A percentile compares a stretch with the other conserved stretches of the same genome.
Evolutionary conservation across 495 filamentous ascomycete species (phyloP).

Genomic region (Filosporella fistucella): DNA sequence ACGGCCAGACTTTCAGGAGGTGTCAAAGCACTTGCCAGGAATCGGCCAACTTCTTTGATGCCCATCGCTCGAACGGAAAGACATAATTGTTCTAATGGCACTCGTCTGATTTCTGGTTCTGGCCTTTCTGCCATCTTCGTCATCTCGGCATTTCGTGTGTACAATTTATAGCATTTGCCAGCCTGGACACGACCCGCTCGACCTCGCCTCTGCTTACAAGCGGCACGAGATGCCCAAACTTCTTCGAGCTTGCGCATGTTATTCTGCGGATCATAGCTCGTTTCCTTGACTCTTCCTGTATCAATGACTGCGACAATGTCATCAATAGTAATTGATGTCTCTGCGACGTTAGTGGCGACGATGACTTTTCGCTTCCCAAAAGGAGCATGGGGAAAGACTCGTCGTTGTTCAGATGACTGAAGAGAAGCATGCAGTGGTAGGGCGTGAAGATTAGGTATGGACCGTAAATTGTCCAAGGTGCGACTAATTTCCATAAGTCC

Average conservation of each 20-base stretch:
- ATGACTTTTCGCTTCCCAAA: slow-evolving; percentile 84
- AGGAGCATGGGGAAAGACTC: slow-evolving; percentile 76
- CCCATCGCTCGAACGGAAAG: slow-evolving; percentile 94
- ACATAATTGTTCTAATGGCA: slow-evolving; percentile 91
- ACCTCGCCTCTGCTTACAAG: slow-evolving; percentile 94
- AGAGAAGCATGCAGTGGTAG: slow-evolving; percentile 92
- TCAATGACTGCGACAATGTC: slow-evolving; percentile 97
- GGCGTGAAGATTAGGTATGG: slow-evolving; percentile 67
- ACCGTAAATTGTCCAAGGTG: slow-evolving; percentile 64
- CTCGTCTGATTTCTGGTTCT: slow-evolving; percentile 88
- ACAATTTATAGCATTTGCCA: slow-evolving; percentile 93
- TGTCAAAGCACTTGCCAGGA: slow-evolving; percentile 82
- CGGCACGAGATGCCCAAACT: slow-evolving; percentile 91
- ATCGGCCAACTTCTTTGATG: slow-evolving; percentile 69
- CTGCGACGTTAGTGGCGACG: slow-evolving; percentile 92
- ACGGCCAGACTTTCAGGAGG: slow-evolving; percentile 82
- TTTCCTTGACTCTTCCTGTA: slow-evolving; percentile 92
- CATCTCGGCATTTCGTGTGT: slow-evolving; percentile 74
- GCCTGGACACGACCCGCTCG: slow-evolving; percentile 88
- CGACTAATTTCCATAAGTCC: slow-evolving; percentile 82
- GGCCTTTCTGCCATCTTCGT: slow-evolving; percentile 83
- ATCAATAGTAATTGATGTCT: slow-evolving; percentile 97
- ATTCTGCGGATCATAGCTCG: slow-evolving; percentile 84
- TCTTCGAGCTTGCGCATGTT: slow-evolving; percentile 94
- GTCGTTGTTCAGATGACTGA: slow-evolving; percentile 76